phyloP scores from a whole-genome alignment of 768 basidiomycete species.

The Panaeolus cyanescens region DNA sequence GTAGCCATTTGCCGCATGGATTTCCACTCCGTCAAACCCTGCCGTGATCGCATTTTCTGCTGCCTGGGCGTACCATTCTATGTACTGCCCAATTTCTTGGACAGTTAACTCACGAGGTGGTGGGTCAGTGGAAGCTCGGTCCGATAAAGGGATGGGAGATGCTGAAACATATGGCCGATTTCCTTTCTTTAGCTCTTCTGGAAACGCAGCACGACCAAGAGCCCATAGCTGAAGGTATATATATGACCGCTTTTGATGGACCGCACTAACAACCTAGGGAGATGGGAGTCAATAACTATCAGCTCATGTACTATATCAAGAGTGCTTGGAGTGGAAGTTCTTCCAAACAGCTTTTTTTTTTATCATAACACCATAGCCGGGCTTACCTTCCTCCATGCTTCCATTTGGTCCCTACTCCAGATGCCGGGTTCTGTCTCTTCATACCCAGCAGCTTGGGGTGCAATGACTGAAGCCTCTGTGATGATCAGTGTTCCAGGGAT shows the following conservation, averaged over 20 bases:
- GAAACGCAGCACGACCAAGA: conserved; percentile 43
- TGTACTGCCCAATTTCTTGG: conserved; percentile 51
- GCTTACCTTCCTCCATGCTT: conserved; percentile 52
- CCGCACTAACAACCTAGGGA: neutral
- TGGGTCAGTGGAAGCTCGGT: conserved; percentile 6
- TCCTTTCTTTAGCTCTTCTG: conserved; percentile 35
- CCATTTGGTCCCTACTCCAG: conserved; percentile 61
- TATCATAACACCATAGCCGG: conserved; percentile 19
- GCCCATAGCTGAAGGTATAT: conserved; percentile 64
- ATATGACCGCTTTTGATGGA: conserved; percentile 31
- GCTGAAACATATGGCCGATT: conserved; percentile 34
- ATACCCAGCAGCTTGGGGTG: conserved; percentile 49
- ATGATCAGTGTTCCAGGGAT: conserved; percentile 56
- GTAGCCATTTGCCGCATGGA: conserved; percentile 49
- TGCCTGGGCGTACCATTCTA: conserved; percentile 50
- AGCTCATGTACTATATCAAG: too few relatives aligned
- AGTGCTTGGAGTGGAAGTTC: too few relatives aligned
- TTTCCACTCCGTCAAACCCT: conserved; percentile 68
- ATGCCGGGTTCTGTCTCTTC: conserved; percentile 56
- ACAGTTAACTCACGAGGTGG: conserved; percentile 44
- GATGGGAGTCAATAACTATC: too few relatives aligned
- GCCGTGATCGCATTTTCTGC: conserved; percentile 60
- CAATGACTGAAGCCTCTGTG: conserved; percentile 58
- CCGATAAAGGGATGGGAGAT: conserved; percentile 26
- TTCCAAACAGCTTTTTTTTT: too few relatives aligned